phyloP scores from a whole-genome alignment of 2,329 filamentous ascomycete species.

The Drechslerella coelobrocha region DNA sequence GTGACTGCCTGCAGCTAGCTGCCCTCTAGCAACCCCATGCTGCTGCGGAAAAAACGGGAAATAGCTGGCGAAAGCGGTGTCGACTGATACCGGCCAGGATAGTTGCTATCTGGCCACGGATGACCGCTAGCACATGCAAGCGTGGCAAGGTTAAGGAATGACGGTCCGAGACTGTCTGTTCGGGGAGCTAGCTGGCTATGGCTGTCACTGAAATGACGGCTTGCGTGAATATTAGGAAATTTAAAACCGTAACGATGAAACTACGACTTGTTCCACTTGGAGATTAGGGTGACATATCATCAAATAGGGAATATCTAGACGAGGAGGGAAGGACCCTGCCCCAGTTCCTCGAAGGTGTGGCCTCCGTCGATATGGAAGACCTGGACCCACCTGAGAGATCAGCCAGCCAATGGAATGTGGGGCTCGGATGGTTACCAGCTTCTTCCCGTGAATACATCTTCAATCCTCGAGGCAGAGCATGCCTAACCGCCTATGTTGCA shows the following conservation, averaged over 20 bases:
- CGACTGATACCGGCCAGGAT: conserved; percentile 3
- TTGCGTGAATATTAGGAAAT: conserved; percentile 45
- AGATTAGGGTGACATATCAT: conserved; percentile 18
- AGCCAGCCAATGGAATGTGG: conserved; percentile 33
- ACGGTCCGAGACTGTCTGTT: conserved; percentile 37
- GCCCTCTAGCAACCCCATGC: conserved; percentile 1
- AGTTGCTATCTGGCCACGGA: conserved; percentile 28
- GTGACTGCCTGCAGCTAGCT: conserved; percentile 26
- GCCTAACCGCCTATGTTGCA: background rate
- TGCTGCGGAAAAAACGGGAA: conserved; percentile 40
- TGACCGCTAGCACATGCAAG: conserved; percentile 46
- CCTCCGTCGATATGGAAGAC: conserved; percentile 21
- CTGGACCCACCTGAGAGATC: conserved; percentile 35
- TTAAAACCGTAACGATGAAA: conserved; percentile 36
- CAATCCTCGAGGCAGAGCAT: background rate
- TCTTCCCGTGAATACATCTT: conserved; percentile 23
- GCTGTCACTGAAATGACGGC: conserved; percentile 12
- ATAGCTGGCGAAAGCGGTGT: conserved; percentile 16
- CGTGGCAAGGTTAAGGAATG: conserved; percentile 39
- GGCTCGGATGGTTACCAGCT: conserved; percentile 25
- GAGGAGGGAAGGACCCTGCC: conserved; percentile 27
- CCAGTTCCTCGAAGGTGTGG: conserved; percentile 23
- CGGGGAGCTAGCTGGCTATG: conserved; percentile 1
- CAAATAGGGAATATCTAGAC: conserved; percentile 47
- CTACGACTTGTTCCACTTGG: background rate